phyloP scores from a whole-genome alignment of 805 yeast genomes.

The Candida coleopterorum region DNA sequence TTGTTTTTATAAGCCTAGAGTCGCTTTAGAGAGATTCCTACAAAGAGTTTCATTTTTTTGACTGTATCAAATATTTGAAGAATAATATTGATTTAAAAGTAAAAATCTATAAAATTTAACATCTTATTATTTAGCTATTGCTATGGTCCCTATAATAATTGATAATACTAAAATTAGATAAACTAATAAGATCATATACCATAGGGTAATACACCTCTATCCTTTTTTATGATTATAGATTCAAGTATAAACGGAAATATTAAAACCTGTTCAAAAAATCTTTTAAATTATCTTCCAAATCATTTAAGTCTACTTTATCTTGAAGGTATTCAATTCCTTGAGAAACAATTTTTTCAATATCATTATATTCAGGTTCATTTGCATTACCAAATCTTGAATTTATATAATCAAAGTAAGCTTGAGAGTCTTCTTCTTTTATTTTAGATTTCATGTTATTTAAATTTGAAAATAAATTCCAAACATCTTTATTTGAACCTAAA shows the following conservation, averaged over 20 bases:
- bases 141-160: no score
- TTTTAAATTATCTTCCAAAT: conserved; percentile 2
- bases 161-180: no score
- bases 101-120: background rate
- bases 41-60: no score
- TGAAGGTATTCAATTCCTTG: conserved; percentile 5
- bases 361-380: conserved; percentile 2
- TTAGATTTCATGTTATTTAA: background rate
- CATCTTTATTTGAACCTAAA: background rate
- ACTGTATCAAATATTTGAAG: no score
- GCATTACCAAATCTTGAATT: conserved; percentile 1
- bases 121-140: no score
- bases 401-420: conserved; percentile 4
- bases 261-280: conserved; percentile 2
- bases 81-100: background rate
- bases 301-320: conserved; percentile 4
- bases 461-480: conserved; percentile 1
- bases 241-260: background rate
- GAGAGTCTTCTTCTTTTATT: conserved; percentile 1
- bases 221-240: no score
- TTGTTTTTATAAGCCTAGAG: no score
- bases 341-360: conserved; percentile 2
- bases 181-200: no score
- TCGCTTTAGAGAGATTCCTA: no score
- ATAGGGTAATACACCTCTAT: no score